Percentiles rank a stretch among this genome's conserved stretches.
These are phyloP conservation scores for Kitagawia praeruptora DNA, from an alignment of 129 eudicot species.

Conservation along the genomic window DNA sequence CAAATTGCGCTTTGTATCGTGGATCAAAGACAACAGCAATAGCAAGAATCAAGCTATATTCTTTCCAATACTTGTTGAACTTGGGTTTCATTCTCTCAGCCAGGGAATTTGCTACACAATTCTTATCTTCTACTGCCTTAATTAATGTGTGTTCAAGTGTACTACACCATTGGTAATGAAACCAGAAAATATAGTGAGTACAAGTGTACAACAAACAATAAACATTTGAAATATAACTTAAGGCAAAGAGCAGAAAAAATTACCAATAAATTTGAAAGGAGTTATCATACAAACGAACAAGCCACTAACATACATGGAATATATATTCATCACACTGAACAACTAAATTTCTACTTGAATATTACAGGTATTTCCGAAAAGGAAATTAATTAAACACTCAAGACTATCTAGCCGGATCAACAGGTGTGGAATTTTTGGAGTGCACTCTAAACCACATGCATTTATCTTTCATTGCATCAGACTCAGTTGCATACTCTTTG, in stretches of 20 bases:
- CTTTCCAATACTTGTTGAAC: too few relatives aligned
- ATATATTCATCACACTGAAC: constrained; percentile 30
- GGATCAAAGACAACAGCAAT: too few relatives aligned
- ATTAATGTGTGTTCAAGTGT: too few relatives aligned
- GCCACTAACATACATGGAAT: constrained; percentile 17
- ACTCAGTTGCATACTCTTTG: constrained; percentile 65
- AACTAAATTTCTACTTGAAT: constrained; percentile 18
- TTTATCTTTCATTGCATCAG: constrained; percentile 84
- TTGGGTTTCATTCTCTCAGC: too few relatives aligned
- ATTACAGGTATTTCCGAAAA: constrained; percentile 13
- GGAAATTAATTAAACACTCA: background rate
- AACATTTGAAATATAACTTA: background rate
- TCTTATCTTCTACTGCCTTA: too few relatives aligned
- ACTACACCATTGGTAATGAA: too few relatives aligned
- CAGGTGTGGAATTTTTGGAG: constrained; percentile 35
- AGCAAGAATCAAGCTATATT: too few relatives aligned
- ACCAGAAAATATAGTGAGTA: too few relatives aligned
- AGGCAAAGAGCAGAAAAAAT: background rate
- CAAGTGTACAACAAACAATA: background rate
- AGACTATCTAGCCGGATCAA: constrained; percentile 25
- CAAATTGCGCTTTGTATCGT: too few relatives aligned
- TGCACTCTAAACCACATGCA: constrained; percentile 76
- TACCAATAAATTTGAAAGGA: background rate
- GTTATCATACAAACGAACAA: constrained; percentile 31
- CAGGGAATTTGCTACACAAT: too few relatives aligned